Conservation (phyloP, 2,329 filamentous ascomycete genomes). For the Mycosphaerelloides madeirae region DNA sequence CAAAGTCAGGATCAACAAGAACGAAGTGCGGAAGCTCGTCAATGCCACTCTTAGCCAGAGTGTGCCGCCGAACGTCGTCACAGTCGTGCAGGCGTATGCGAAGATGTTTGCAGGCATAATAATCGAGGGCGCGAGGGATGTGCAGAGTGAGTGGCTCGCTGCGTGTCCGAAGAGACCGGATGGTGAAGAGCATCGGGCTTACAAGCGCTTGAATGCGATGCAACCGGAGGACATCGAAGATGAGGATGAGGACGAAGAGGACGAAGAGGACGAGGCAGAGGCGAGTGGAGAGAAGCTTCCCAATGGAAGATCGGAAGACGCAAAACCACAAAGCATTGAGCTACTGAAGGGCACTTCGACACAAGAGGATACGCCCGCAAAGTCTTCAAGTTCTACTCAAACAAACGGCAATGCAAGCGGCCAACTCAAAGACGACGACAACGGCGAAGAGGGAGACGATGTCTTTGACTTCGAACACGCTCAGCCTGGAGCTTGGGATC, state of each 20-base stretch:
- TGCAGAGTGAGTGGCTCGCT: constrained; percentile 67
- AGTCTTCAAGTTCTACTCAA: not conserved
- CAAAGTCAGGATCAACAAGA: constrained; percentile 62
- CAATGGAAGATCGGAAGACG: constrained; percentile 1
- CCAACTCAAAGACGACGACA: constrained; percentile 3
- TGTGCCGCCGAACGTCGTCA: constrained; percentile 66
- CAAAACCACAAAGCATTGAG: not conserved
- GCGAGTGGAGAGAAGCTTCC: constrained; percentile 12
- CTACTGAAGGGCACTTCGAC: constrained; percentile 42
- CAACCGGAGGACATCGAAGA: constrained; percentile 18
- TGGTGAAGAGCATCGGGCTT: constrained; percentile 46
- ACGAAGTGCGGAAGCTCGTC: constrained; percentile 68
- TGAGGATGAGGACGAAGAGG: constrained; percentile 31
- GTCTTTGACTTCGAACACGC: constrained; percentile 16
- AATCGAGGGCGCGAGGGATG: constrained; percentile 64
- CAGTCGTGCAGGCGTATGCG: constrained; percentile 69
- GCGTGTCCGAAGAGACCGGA: constrained; percentile 48
- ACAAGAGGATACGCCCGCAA: constrained; percentile 22
- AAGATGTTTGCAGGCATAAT: constrained; percentile 75
- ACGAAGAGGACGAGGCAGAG: constrained; percentile 1
- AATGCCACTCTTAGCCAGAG: constrained; percentile 78
- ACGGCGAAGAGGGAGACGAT: constrained; percentile 4
- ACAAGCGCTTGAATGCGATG: constrained; percentile 23
- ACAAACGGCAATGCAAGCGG: constrained; percentile 1
- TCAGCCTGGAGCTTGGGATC: constrained; percentile 24